Evolutionary conservation across 768 basidiomycete genomes (phyloP), one percentile per base, ranked within the genome.

Genomic region (Hebeloma cylindrosporum): DNA sequence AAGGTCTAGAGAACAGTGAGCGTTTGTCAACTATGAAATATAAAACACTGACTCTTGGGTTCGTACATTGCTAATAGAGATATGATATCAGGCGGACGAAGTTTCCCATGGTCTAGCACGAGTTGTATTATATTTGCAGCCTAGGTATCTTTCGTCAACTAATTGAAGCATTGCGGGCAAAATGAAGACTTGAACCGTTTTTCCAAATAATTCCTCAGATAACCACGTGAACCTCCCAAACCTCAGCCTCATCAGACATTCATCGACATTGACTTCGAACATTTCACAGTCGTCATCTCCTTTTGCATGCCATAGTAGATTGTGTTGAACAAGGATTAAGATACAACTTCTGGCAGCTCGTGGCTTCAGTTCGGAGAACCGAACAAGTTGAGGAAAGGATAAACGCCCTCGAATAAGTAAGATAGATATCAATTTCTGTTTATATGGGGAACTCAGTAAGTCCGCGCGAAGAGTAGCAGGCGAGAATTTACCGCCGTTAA

Each of bases 291-390:
- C 84, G n/a, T 82, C 80, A 7, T 83, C 82, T 4, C 75, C 75
- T 28, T 77, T 76, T 7, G 84, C 78, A 59, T 93, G 89, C 88
- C 92, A 93, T 32, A 94, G 72, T 32, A 96, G 65, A 64, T 96
- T 93, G 61, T 97, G 94, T 60, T 97, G 94, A 13, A 94, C 75
- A 41, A 97, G 77, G 33, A 85, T 78, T 33, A 96, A 70, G 14
- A 94, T 68, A 14, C 81, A 75, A 20, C 83, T 82, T 41, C 86
- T 81, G 10, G 85, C 77, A 1, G 75, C 80, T 18, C 83, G 80
- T 7, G 82, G 76, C 56, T 81, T 85, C 20, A 91, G 64, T 21
- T 69, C 72, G 1, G 91, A 80, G 58, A 82, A 82, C 23, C 85
- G 83, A 25, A 83, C 70, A 38, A 95, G 60, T 53, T 87, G 82